Conservation (phyloP, 129 eudicot species). For the Lonicera japonica region DNA sequence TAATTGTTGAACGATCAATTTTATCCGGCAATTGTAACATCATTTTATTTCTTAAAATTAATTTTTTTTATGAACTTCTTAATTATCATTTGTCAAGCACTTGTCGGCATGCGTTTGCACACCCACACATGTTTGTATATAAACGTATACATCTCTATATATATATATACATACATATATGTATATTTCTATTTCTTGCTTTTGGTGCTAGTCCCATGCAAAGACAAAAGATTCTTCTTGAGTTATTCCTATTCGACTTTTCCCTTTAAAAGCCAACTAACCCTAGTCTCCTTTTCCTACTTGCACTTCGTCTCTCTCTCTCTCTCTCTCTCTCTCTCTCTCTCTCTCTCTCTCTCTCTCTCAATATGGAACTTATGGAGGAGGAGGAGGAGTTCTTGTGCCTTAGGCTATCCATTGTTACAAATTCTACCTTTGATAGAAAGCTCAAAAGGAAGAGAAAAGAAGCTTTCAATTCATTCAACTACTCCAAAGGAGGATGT, state of each 20-base stretch:
- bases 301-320: background rate
- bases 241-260: slow-evolving; percentile 17
- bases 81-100: too few relatives aligned
- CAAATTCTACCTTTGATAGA: slow-evolving; percentile 25
- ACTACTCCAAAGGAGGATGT: slow-evolving; percentile 18
- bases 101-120: too few relatives aligned
- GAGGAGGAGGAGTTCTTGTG: slow-evolving; percentile 40
- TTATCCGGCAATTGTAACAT: too few relatives aligned
- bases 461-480: slow-evolving; percentile 12
- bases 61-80: too few relatives aligned
- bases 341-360: background rate
- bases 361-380: slow-evolving; percentile 35
- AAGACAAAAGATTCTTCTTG: slow-evolving; percentile 8
- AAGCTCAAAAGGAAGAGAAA: slow-evolving; percentile 38
- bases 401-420: slow-evolving; percentile 50
- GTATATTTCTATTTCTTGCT: slow-evolving; percentile 1
- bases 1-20: too few relatives aligned
- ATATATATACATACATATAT: too few relatives aligned
- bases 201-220: slow-evolving; percentile 15
- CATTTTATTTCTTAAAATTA: too few relatives aligned
- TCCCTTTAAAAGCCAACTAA: slow-evolving; percentile 4
- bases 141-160: too few relatives aligned
- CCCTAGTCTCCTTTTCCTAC: background rate
- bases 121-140: too few relatives aligned
- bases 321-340: background rate